Conservation (phyloP, 306 rosid species). For the Benincasa hispida region DNA sequence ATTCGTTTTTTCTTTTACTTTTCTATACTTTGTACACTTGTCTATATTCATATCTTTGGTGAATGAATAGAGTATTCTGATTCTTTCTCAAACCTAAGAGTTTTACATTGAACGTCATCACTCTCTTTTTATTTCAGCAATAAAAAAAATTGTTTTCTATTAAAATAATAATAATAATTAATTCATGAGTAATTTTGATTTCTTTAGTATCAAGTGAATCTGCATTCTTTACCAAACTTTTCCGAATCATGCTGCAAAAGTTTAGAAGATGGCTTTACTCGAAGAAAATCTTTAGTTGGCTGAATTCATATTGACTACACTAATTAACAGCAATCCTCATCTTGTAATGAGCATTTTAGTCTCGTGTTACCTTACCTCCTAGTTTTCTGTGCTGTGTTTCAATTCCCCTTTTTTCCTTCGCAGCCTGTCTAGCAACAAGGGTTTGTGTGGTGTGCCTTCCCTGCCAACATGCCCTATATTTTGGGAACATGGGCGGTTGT, state of each 20-base stretch:
- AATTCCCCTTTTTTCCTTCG: background rate
- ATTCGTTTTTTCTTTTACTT: no score
- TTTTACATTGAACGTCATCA: no score
- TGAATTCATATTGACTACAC: background rate
- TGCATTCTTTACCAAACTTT: background rate
- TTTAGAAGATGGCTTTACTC: background rate
- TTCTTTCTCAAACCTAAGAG: no score
- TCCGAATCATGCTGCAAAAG: background rate
- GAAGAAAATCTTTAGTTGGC: background rate
- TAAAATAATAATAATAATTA: no score
- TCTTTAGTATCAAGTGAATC: background rate
- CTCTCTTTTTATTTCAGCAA: no score
- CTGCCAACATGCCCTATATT: conserved; percentile 66
- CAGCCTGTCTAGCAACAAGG: conserved; percentile 79
- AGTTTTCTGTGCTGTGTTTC: background rate
- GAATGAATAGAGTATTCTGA: no score
- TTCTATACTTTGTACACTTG: no score
- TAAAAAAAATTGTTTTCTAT: no score
- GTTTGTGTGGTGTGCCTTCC: conserved; percentile 73
- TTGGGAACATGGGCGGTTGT: conserved; percentile 74
- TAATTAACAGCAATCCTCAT: background rate
- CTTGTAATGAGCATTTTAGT: background rate
- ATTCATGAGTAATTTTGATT: background rate
- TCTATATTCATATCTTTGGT: no score
- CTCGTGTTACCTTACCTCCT: background rate